Percentiles rank a stretch among this genome's conserved stretches.
Conservation (phyloP, 2,329 filamentous ascomycete species). For the Ophiostoma himal-ulmi region DNA sequence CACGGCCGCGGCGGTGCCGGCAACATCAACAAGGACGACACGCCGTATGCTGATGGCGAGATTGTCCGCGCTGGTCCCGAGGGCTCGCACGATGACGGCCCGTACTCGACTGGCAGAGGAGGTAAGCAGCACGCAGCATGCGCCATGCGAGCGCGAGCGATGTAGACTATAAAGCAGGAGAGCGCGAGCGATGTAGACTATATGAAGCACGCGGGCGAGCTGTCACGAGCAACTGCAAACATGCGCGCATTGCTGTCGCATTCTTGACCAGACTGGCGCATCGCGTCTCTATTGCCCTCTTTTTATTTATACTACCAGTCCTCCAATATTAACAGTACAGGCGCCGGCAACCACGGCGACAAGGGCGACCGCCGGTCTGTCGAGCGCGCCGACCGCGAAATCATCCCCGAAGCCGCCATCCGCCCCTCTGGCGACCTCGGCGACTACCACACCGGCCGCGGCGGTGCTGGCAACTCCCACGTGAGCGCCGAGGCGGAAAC, state of each 20-base stretch:
- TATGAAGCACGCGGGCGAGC: too few relatives aligned
- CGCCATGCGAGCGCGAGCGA: too few relatives aligned
- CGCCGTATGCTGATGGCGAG: constrained; percentile 56
- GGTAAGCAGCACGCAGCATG: constrained; percentile 36
- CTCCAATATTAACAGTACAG: constrained; percentile 32
- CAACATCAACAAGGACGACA: constrained; percentile 55
- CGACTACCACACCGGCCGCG: constrained; percentile 55
- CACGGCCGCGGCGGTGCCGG: constrained; percentile 58
- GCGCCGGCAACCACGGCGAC: constrained; percentile 55
- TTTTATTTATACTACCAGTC: too few relatives aligned
- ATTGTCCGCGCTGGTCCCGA: constrained; percentile 51
- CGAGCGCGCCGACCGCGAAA: constrained; percentile 45
- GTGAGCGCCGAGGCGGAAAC: constrained; percentile 26
- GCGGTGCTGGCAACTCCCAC: constrained; percentile 54
- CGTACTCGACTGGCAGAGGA: constrained; percentile 54
- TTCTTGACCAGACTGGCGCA: too few relatives aligned
- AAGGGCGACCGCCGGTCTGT: constrained; percentile 34
- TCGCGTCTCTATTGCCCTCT: too few relatives aligned
- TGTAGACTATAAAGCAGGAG: too few relatives aligned
- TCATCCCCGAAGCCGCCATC: constrained; percentile 48
- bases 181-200: too few relatives aligned
- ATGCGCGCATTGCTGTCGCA: too few relatives aligned
- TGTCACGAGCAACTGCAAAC: too few relatives aligned
- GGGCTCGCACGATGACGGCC: constrained; percentile 53
- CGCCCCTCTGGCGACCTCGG: constrained; percentile 44